Evolutionary conservation across 1,284 basidiomycete genomes (phyloP).

Genomic region (Ceratobasidium sp.): DNA sequence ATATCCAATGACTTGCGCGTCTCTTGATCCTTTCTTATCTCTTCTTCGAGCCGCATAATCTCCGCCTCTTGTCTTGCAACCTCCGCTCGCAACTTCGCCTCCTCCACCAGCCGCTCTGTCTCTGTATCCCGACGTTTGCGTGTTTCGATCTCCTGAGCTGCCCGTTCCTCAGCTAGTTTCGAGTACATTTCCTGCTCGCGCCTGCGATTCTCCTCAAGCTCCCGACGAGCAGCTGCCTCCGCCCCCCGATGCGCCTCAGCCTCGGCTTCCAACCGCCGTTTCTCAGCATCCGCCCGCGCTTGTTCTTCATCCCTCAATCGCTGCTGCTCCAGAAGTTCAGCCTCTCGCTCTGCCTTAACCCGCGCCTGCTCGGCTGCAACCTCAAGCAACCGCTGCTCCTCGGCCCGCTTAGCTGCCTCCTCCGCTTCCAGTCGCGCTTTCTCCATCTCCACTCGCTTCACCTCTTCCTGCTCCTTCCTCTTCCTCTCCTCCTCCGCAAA

Average conservation of each 20-base stretch:
- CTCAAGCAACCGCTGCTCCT: conserved; percentile 44
- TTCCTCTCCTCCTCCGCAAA: conserved; percentile 55
- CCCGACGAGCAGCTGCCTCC: conserved; percentile 45
- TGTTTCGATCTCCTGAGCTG: conserved; percentile 45
- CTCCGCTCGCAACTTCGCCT: conserved; percentile 42
- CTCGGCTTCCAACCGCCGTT: conserved; percentile 53
- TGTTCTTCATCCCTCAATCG: conserved; percentile 52
- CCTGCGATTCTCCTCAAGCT: conserved; percentile 60
- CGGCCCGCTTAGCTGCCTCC: conserved; percentile 52
- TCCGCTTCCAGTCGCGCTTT: conserved; percentile 56
- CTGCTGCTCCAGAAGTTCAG: conserved; percentile 46
- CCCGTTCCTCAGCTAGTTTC: conserved; percentile 55
- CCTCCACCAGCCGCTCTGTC: conserved; percentile 48
- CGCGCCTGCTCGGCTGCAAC: conserved; percentile 51
- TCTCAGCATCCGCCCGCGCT: conserved; percentile 54
- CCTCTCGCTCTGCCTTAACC: conserved; percentile 48
- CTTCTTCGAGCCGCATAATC: conserved; percentile 47
- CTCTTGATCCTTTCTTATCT: conserved; percentile 45
- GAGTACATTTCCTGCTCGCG: conserved; percentile 56
- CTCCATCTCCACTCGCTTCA: conserved; percentile 55
- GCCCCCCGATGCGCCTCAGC: conserved; percentile 49
- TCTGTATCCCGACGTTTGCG: conserved; percentile 48
- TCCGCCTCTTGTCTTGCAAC: conserved; percentile 44
- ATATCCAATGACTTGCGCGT: conserved; percentile 17
- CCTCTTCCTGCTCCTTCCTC: conserved; percentile 56